Percentiles rank a stretch among this genome's conserved stretches.
Evolutionary conservation across 345 rosid species (phyloP).

Genomic region (Salix caprea): DNA sequence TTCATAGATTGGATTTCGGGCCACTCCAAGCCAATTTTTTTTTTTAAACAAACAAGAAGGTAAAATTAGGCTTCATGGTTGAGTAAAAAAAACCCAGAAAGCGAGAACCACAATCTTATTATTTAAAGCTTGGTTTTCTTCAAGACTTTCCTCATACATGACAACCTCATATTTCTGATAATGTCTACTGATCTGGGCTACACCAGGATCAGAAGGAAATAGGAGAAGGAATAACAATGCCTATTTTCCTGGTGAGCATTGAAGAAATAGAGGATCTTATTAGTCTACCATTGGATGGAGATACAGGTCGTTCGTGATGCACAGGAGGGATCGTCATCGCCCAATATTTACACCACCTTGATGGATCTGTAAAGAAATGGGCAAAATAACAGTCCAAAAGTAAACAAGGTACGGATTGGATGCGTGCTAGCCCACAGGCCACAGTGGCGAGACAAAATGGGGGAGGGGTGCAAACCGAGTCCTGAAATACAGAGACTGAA

Average conservation of each 20-base stretch:
- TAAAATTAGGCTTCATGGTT: neutral
- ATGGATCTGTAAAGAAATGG: neutral
- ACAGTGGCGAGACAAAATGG: neutral
- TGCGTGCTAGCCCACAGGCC: neutral
- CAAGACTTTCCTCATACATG: neutral
- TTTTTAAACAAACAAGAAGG: too few relatives aligned
- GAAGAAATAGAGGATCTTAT: too few relatives aligned
- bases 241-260: too few relatives aligned
- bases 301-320: neutral
- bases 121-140: neutral
- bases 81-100: too few relatives aligned
- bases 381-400: neutral
- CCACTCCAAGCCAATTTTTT: neutral
- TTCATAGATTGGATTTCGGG: neutral
- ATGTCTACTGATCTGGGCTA: neutral
- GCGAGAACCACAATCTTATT: neutral
- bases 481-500: neutral
- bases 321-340: neutral
- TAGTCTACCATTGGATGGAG: neutral
- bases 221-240: too few relatives aligned
- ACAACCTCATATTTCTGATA: neutral
- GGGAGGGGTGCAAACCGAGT: neutral
- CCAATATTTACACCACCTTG: neutral
- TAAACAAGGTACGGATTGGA: neutral
- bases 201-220: neutral